These are phyloP conservation scores for Camellia lanceoleosa DNA, from an alignment of 148 eudicot species.

Conservation along the genomic window DNA sequence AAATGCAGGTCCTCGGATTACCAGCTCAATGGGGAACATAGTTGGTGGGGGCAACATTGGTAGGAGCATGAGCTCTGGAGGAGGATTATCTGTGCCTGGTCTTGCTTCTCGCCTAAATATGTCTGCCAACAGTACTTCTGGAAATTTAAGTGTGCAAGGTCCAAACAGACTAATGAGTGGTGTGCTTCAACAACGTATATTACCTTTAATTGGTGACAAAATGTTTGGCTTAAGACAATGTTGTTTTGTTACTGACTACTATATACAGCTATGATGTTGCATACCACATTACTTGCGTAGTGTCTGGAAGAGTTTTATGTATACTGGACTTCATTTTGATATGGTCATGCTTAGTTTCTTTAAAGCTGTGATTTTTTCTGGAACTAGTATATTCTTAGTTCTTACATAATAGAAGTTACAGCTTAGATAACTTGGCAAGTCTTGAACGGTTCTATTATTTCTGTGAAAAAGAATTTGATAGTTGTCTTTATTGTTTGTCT, in stretches of 20 bases:
- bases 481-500: not conserved
- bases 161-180: slow-evolving; percentile 79
- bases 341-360: not conserved
- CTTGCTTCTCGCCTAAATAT: slow-evolving; percentile 79
- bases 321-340: not conserved
- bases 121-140: slow-evolving; percentile 74
- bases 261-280: not conserved
- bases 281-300: not conserved
- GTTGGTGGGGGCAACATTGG: slow-evolving; percentile 80
- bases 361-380: slow-evolving; percentile 1
- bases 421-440: not conserved
- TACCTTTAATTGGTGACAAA: slow-evolving; percentile 5
- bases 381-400: not conserved
- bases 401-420: too few relatives aligned
- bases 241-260: not conserved
- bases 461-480: not conserved
- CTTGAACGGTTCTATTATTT: not conserved
- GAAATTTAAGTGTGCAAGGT: slow-evolving; percentile 77
- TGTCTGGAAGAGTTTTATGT: not conserved
- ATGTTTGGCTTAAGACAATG: slow-evolving; percentile 12
- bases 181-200: slow-evolving; percentile 92
- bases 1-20: slow-evolving; percentile 75
- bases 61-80: slow-evolving; percentile 81
- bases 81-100: slow-evolving; percentile 85
- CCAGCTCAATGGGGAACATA: slow-evolving; percentile 82